phyloP scores from a whole-genome alignment of 805 yeast species.

The Blastobotrys parvus region DNA sequence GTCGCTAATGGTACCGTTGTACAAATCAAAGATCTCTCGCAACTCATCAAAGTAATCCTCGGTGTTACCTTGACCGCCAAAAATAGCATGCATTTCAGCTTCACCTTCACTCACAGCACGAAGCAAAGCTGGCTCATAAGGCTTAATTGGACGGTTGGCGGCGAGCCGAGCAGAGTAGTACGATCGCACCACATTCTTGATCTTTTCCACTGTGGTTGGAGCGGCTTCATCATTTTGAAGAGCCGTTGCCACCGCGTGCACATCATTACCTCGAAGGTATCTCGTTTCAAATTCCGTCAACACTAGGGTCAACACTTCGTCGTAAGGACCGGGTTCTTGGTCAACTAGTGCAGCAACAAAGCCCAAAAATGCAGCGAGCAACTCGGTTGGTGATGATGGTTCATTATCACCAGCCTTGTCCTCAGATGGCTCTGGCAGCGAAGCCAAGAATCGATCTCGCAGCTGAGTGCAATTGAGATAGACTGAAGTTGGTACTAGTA shows the following conservation, averaged over 20 bases:
- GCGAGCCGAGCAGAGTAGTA: constrained; percentile 58
- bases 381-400: constrained; percentile 79
- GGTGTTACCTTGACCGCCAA: constrained; percentile 98
- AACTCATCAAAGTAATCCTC: constrained; percentile 97
- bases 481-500: constrained; percentile 75
- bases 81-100: constrained; percentile 71
- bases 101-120: constrained; percentile 48
- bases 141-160: constrained; percentile 41
- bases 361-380: constrained; percentile 77
- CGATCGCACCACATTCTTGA: constrained; percentile 65
- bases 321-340: constrained; percentile 44
- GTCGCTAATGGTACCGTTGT: constrained; percentile 65
- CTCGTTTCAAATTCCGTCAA: constrained; percentile 78
- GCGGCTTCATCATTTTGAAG: constrained; percentile 46
- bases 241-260: constrained; percentile 78
- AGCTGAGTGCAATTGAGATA: constrained; percentile 79
- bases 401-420: constrained; percentile 81
- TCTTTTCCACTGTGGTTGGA: constrained; percentile 57
- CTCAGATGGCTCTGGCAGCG: constrained; percentile 69
- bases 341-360: constrained; percentile 30
- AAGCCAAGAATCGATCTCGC: constrained; percentile 73
- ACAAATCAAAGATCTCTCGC: constrained; percentile 71
- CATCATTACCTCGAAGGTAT: constrained; percentile 67
- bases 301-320: constrained; percentile 60
- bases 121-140: constrained; percentile 52